Base-by-base conservation (phyloP, 164 flowering plant species). In the Macadamia integrifolia region DNA sequence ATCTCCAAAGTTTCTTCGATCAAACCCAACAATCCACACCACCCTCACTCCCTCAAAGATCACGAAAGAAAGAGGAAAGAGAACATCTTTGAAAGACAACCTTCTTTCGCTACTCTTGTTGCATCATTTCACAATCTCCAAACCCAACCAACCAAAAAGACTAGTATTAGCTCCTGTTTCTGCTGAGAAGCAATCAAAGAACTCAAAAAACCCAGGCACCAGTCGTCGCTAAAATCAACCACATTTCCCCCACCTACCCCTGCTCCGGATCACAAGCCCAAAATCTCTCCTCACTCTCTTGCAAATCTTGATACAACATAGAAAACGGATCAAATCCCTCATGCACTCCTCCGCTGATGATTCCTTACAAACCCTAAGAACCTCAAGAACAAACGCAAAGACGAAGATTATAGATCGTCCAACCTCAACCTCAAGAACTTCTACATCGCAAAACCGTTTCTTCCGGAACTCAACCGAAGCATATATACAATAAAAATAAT, bases 41-140 rank as follows among this genome's bases (percentile, higher is more conserved):
- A 23, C 60, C 56, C 66, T 28, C 15, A 35, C 23, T 12, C 15
- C 0, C 31, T 3, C 42, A 23, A 17, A 42, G 10, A 2, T 23
- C 60, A 52, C 3, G 13, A 56, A 2, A 55, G 48, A 59, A 29
- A 49, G 60, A 44, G 1, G 59, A 71, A 71, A 62, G 6, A 43
- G 6, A 49, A 61, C 62, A 6, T 23, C 23, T 23, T 23, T 23
- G 23, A 44, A 70, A 74, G 66, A 3, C 67, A 59, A 89, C 96
- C 86, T 87, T 90, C 74, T 90, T 87, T 32, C 91, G 76, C 69
- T 85, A 87, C 77, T 90, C 96, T 70, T 82, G 90, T 85, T 85
- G 92, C 96, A 90, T 89, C 75, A 61, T 65, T 50, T 67, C 35
- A n/a, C 57, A 49, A 60, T 31, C 61, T 64, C 42, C 49, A 67